phyloP scores from a whole-genome alignment of 495 filamentous ascomycete species.

The Talaromyces nanjingensis region DNA sequence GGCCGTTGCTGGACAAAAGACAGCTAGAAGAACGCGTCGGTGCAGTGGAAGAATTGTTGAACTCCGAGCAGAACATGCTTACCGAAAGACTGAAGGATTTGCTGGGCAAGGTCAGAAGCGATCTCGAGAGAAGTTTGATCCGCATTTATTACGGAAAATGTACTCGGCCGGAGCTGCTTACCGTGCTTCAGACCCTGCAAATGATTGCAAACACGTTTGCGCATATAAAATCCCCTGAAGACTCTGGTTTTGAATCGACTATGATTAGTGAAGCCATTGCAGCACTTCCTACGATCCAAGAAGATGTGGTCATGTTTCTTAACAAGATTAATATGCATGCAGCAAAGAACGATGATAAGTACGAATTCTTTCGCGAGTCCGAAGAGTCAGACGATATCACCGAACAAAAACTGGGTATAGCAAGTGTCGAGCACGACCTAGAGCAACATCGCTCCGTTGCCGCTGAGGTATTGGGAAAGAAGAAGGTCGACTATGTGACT shows the following conservation, averaged over 20 bases:
- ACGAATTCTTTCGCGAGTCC: slow-evolving; percentile 82
- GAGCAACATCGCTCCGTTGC: slow-evolving; percentile 66
- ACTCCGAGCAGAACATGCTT: slow-evolving; percentile 51
- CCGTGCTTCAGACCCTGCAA: slow-evolving; percentile 77
- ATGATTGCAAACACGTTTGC: slow-evolving; percentile 68
- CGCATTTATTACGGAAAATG: slow-evolving; percentile 97
- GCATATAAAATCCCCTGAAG: slow-evolving; percentile 52
- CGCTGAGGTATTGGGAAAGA: slow-evolving; percentile 61
- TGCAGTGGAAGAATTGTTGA: slow-evolving; percentile 84
- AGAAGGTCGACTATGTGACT: slow-evolving; percentile 66
- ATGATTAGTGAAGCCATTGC: slow-evolving; percentile 68
- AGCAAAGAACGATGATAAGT: slow-evolving; percentile 83
- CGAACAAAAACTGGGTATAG: slow-evolving; percentile 87
- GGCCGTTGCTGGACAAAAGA: slow-evolving; percentile 74
- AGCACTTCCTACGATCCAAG: slow-evolving; percentile 66
- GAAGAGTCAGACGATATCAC: slow-evolving; percentile 80
- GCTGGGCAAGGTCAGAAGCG: slow-evolving; percentile 63
- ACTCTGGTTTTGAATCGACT: slow-evolving; percentile 67
- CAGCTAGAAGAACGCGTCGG: slow-evolving; percentile 75
- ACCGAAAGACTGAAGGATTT: slow-evolving; percentile 68
- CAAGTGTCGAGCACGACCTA: slow-evolving; percentile 79
- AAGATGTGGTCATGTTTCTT: slow-evolving; percentile 63
- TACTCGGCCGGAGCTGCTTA: slow-evolving; percentile 81
- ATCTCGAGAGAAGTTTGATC: slow-evolving; percentile 88
- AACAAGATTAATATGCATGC: slow-evolving; percentile 82